Base-by-base conservation (phyloP, 768 basidiomycete species). In the Boletus vermiculosoides region DNA sequence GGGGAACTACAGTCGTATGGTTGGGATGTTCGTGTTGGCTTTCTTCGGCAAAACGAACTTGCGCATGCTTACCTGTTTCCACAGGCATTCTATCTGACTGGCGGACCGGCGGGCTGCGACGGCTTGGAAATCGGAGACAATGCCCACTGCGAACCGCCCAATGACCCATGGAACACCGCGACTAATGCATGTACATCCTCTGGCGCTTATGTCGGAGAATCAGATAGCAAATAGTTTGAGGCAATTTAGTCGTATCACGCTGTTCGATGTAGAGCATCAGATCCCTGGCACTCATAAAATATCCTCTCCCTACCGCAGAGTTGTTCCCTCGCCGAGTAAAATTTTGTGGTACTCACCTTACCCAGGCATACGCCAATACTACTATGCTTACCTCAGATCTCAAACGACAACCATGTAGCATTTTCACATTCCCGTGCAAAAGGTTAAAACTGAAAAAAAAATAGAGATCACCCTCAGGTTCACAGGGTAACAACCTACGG, bases 51-150 rank as follows among this genome's bases (percentile, higher is more conserved):
- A n/a, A 13, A 52, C 31, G 22, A 7, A 23, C 3, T 8, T 9
- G 11, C 12, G 22, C 16, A 25, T 23, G 22, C 40, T 49, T 4
- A 49, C 45, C 30, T 12, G 4, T 49, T 33, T 25, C 11, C 11
- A 28, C 34, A 58, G 57, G n/a, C 22, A 18, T 49, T 58, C 40
- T 5, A 12, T 4, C 36, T 20, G 25, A 52, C 45, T 4, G 46
- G 47, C n/a, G 33, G 37, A 2, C 57, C 57, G 11, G 20, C 54
- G 1, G 54, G 15, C 45, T 58, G 57, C 8, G 47, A 56, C 1
- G 47, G 28, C 18, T 2, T 10, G 15, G 1, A 5, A 3, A 41
- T 57, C 6, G 45, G 46, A 34, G 53, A 42, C 18, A 56, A 56
- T 25, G 22, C 39, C 30, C 6, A 46, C 5, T 57, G 56, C 36